Base-by-base conservation (phyloP, 345 rosid genomes). In the Psidium guajava region DNA sequence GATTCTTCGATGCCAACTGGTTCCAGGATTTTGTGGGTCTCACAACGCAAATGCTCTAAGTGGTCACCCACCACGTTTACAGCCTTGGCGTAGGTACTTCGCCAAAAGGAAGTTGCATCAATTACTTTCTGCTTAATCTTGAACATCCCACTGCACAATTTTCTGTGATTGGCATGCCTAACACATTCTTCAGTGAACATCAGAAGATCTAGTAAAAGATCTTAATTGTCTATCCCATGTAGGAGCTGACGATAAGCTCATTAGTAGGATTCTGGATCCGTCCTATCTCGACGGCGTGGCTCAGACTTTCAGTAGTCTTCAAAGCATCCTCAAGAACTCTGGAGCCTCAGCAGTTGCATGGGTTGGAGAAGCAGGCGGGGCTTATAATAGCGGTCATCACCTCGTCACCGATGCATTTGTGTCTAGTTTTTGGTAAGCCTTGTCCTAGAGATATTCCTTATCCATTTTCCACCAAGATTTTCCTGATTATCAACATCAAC, bases 331-430 rank as follows among this genome's bases (percentile, higher is more conserved):
- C 74, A 88, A 87, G 86, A 86, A 64, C 18, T 77, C 92, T 1
- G 83, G 87, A 64, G 89, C 90, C 84, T 74, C 85, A 42, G 92
- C 94, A 9, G 92, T 91, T 53, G 92, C 94, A 55, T 92, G 96
- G 94, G 92, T 92, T 81, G 91, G 96, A 24, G 94, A 93, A 86
- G 93, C 94, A 40, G 94, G 96, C 10, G 96, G 93, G 57, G 94
- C 94, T 49, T 89, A 86, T 83, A 91, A 88, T 86, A 83, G 96
- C 8, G 94, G 94, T 82, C 90, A 12, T 40, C 88, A 91, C 88
- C 92, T 85, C 8, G 94, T 92, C 77, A 88, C 92, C 15, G 89
- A 92, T 82, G 88, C 96, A 32, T 92, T 92, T 86, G 91, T 89
- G 47, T 88, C 88, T 69, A 89, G 93, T 64, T 92, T 94, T 89